Evolutionary conservation across 1,284 basidiomycete species (phyloP).

Genomic region (Caloboletus inedulis): DNA sequence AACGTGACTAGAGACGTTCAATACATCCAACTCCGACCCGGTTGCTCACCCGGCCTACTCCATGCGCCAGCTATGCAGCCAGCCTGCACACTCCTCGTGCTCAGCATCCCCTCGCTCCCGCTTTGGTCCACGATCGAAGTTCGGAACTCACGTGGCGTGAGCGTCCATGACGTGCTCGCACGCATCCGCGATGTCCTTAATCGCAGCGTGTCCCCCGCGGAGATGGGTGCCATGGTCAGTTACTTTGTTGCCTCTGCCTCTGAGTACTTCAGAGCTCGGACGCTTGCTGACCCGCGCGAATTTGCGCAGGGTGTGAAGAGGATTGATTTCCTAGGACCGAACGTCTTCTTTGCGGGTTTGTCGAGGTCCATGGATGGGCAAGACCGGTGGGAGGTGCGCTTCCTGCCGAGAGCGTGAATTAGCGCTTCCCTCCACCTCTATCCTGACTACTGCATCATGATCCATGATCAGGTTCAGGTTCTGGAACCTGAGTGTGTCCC

Average conservation of each 20-base stretch:
- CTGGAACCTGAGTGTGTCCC: constrained; percentile 13
- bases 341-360: constrained; percentile 29
- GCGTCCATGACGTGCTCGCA: constrained; percentile 27
- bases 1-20: constrained; percentile 29
- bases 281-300: constrained; percentile 33
- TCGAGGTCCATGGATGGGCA: constrained; percentile 22
- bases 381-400: constrained; percentile 28
- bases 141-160: constrained; percentile 27
- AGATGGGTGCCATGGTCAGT: constrained; percentile 29
- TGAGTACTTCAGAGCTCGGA: constrained; percentile 30
- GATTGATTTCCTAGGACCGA: constrained; percentile 34
- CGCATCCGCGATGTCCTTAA: constrained; percentile 30
- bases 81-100: constrained; percentile 12
- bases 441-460: constrained; percentile 4
- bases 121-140: constrained; percentile 33
- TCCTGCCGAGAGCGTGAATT: constrained; percentile 19
- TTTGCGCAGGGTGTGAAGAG: constrained; percentile 34
- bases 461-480: constrained; percentile 12
- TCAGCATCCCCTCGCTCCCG: constrained; percentile 24
- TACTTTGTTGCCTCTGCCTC: constrained; percentile 18
- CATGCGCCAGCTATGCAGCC: constrained; percentile 26
- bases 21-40: constrained; percentile 19
- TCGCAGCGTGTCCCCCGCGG: constrained; percentile 22
- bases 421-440: too few relatives aligned
- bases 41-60: constrained; percentile 20